These are phyloP conservation scores for Trametes cubensis DNA, from an alignment of 768 basidiomycete species.

Conservation along the genomic window DNA sequence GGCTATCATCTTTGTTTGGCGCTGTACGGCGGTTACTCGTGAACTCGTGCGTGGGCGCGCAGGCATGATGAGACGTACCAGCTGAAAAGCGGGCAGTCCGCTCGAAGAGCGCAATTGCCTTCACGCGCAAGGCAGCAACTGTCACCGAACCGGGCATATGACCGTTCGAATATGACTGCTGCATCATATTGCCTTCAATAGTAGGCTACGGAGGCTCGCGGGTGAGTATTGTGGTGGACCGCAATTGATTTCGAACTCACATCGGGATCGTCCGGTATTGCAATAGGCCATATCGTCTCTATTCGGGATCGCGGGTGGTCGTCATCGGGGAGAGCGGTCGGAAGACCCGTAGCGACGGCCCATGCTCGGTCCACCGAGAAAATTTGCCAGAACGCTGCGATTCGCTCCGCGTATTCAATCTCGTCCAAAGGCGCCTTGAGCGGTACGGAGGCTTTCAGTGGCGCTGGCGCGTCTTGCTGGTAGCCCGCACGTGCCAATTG, in stretches of 20 bases:
- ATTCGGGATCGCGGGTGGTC: slow-evolving; percentile 50
- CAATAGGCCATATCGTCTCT: slow-evolving; percentile 54
- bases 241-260: slow-evolving; percentile 25
- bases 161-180: background rate
- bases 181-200: slow-evolving; percentile 1
- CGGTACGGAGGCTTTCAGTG: slow-evolving; percentile 29
- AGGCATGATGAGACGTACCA: slow-evolving; percentile 35
- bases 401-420: slow-evolving; percentile 48
- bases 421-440: slow-evolving; percentile 42
- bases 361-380: slow-evolving; percentile 65
- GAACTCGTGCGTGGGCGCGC: background rate
- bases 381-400: slow-evolving; percentile 63
- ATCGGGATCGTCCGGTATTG: slow-evolving; percentile 26
- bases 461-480: slow-evolving; percentile 14
- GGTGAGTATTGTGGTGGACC: background rate
- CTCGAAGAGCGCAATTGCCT: slow-evolving; percentile 57
- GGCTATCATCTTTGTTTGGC: slow-evolving; percentile 31
- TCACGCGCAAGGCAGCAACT: slow-evolving; percentile 45
- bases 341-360: slow-evolving; percentile 57
- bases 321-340: slow-evolving; percentile 54
- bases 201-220: slow-evolving; percentile 6
- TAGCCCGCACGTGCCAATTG: slow-evolving; percentile 19
- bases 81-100: slow-evolving; percentile 48
- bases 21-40: slow-evolving; percentile 26
- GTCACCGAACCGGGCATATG: slow-evolving; percentile 17